Evolutionary conservation across 2,329 filamentous ascomycete species (phyloP).

Genomic region (Alternaria sp.): DNA sequence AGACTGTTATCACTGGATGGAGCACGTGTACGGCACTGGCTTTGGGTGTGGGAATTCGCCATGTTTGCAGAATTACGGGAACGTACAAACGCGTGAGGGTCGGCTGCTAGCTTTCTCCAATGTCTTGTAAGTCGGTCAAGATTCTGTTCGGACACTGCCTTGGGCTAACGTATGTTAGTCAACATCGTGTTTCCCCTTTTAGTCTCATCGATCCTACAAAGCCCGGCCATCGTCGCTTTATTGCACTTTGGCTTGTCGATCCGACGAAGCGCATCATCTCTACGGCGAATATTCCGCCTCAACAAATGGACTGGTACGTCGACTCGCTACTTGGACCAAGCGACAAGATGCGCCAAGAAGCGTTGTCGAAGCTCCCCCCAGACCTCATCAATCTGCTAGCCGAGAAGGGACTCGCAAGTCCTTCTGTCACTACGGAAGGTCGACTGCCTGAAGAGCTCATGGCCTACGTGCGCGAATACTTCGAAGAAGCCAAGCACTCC

Average conservation of each 20-base stretch:
- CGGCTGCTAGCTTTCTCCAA: conserved; percentile 65
- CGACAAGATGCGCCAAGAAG: neutral
- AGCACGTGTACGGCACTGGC: conserved; percentile 20
- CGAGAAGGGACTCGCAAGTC: conserved; percentile 2
- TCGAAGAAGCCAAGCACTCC: neutral
- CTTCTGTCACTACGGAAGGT: neutral
- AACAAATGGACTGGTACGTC: conserved; percentile 56
- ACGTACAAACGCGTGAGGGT: conserved; percentile 54
- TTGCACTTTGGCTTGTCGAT: conserved; percentile 66
- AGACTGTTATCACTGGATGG: conserved; percentile 20
- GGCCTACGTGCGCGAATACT: conserved; percentile 14
- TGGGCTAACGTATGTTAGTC: conserved; percentile 3
- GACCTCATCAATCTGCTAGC: conserved; percentile 20
- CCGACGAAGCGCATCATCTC: conserved; percentile 59
- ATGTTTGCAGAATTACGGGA: conserved; percentile 49
- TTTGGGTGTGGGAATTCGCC: conserved; percentile 6
- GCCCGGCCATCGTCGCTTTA: conserved; percentile 62
- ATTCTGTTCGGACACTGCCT: neutral
- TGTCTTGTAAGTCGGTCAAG: conserved; percentile 25
- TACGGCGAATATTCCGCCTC: conserved; percentile 59
- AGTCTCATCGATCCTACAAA: conserved; percentile 56
- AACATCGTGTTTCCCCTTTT: conserved; percentile 50
- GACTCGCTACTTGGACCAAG: conserved; percentile 16
- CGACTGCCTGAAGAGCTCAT: conserved; percentile 25
- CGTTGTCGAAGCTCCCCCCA: conserved; percentile 18